Base-by-base conservation (phyloP, 2,329 filamentous ascomycete species). In the Aspergillus udagawae region DNA sequence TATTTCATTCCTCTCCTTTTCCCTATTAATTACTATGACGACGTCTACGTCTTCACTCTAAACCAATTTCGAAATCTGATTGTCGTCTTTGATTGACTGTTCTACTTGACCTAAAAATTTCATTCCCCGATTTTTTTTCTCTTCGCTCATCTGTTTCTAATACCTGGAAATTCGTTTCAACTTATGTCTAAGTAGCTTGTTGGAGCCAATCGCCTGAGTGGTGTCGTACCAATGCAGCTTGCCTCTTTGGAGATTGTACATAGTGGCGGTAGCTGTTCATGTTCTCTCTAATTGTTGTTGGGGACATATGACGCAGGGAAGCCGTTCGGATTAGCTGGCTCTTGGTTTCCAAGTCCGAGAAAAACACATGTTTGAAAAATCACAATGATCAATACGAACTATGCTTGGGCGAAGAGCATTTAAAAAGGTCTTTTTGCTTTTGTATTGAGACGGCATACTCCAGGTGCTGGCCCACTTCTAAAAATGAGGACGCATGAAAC, bases 221-320 rank as follows among this genome's bases (percentile, higher is more conserved):
- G n/a, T 12, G 21, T 21, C 35, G 49, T 50, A 27, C n/a, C 47
- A 28, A 49, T 27, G 14, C 23, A 28, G 27, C n/a, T 23, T 28
- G 21, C 20, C 44, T 48, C 45, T 49, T 51, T 58, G 55, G 17
- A 44, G 12, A n/a, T 32, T 59, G 57, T 57, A 60, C 49, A 58
- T 54, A 54, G 21, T 35, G 27, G 23, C n/a, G 50, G 50, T 23
- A 28, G 14, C 32, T 50, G 25, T 23, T 56, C n/a, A 54, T 41
- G 28, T 49, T 52, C 35, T 57, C 51, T 56, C 53, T 62, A 54
- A 53, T 21, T 38, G 32, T 38, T 44, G 53, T 35, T 53, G 41
- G 20, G 42, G 10, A 4, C 12, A 14, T 32, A 32, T 32, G 10
- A 14, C 14, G 14, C 32, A 17, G 5, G 14, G 32, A 7, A 38